Conservation (phyloP, 176 grass and related monocot species). For the Avena eriantha region DNA sequence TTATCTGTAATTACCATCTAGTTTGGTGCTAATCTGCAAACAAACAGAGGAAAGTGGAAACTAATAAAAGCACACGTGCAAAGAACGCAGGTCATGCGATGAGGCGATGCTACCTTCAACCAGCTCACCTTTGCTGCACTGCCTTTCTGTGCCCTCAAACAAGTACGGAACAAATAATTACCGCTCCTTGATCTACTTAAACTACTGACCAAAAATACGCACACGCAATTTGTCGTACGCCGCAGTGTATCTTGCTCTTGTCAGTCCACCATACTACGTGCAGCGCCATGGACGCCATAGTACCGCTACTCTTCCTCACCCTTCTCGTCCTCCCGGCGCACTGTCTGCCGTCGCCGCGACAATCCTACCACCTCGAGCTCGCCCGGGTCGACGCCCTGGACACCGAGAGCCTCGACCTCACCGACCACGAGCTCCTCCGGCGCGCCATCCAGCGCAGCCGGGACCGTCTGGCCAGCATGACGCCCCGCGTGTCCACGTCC, state of each 20-base stretch:
- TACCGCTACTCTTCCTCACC: slow-evolving; percentile 45
- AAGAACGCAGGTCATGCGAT: slow-evolving; percentile 42
- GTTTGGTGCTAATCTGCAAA: not conserved
- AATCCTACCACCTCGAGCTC: slow-evolving; percentile 51
- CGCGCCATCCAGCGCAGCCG: slow-evolving; percentile 58
- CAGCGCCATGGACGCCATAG: slow-evolving; percentile 36
- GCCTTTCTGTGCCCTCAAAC: slow-evolving; percentile 42
- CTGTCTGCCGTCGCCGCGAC: slow-evolving; percentile 1
- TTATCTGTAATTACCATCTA: not conserved
- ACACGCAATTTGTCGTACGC: not conserved
- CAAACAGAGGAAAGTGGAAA: not conserved
- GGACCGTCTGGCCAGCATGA: slow-evolving; percentile 24
- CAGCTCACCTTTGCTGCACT: slow-evolving; percentile 48
- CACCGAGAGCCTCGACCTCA: slow-evolving; percentile 44
- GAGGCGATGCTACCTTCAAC: slow-evolving; percentile 43
- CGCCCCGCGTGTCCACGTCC: not conserved
- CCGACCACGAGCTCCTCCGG: slow-evolving; percentile 47
- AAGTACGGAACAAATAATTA: not conserved
- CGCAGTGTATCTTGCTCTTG: not conserved
- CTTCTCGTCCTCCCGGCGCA: slow-evolving; percentile 32
- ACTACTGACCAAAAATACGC: not conserved
- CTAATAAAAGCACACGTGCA: not conserved
- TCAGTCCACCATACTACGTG: not conserved
- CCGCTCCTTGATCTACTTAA: slow-evolving; percentile 8
- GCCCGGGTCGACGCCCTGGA: slow-evolving; percentile 37